Conservation (phyloP, 1,139 yeast species). For the Candida mesenterica region DNA sequence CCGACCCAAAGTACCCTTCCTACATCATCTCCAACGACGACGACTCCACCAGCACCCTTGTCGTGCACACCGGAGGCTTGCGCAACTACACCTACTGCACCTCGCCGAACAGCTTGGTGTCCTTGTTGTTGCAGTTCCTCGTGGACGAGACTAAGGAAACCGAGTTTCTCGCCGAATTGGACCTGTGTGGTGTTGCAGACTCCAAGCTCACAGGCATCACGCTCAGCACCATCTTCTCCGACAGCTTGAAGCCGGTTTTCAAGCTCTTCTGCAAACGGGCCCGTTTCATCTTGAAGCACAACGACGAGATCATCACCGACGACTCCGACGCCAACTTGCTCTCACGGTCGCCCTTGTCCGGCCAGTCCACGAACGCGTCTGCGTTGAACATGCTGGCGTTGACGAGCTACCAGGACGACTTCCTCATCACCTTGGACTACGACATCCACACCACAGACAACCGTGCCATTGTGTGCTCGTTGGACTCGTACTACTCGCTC, state of each 20-base stretch:
- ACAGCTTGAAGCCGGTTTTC: constrained; percentile 46
- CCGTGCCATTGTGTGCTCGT: constrained; percentile 15
- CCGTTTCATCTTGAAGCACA: constrained; percentile 42
- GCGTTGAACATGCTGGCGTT: constrained; percentile 2
- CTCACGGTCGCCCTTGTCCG: constrained; percentile 6
- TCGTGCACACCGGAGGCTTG: constrained; percentile 43
- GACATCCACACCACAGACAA: constrained; percentile 38
- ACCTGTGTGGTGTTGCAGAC: not conserved
- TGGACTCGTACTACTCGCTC: constrained; percentile 11
- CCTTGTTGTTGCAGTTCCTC: constrained; percentile 5
- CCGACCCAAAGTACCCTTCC: constrained; percentile 30
- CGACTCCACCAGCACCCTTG: constrained; percentile 26
- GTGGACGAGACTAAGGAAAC: constrained; percentile 3
- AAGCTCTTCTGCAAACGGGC: constrained; percentile 47
- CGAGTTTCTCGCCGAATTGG: constrained; percentile 5
- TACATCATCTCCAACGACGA: constrained; percentile 31
- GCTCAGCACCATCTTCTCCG: constrained; percentile 41
- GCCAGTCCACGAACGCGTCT: constrained; percentile 1
- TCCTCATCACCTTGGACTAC: constrained; percentile 33
- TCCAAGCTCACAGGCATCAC: constrained; percentile 14
- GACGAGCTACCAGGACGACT: constrained; percentile 32
- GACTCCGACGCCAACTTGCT: constrained; percentile 6
- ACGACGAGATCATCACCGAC: constrained; percentile 16
- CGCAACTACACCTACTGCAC: constrained; percentile 42
- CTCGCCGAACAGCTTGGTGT: constrained; percentile 33